These are phyloP conservation scores for Hamigera avellanea DNA, from an alignment of 495 filamentous ascomycete species.

Conservation along the genomic window DNA sequence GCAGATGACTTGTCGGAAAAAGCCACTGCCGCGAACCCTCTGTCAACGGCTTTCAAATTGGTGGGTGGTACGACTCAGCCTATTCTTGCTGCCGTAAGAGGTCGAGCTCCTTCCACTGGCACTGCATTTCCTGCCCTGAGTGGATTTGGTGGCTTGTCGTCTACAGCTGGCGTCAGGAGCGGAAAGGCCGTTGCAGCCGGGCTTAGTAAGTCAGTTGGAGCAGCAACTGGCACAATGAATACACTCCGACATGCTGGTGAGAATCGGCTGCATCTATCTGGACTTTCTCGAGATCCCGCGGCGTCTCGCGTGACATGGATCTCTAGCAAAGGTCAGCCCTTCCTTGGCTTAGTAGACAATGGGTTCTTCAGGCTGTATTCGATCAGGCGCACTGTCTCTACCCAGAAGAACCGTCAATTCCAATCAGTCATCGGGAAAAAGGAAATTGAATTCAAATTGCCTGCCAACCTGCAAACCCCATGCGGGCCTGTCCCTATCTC, in stretches of 20 bases:
- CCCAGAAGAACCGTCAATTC: constrained; percentile 33
- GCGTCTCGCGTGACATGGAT: constrained; percentile 32
- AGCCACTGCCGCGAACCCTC: constrained; percentile 42
- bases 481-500: constrained; percentile 27
- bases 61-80: constrained; percentile 47
- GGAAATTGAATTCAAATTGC: constrained; percentile 55
- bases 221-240: constrained; percentile 64
- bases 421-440: constrained; percentile 43
- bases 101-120: constrained; percentile 37
- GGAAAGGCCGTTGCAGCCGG: constrained; percentile 73
- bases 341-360: constrained; percentile 26
- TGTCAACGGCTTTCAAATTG: constrained; percentile 53
- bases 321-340: constrained; percentile 20
- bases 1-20: constrained; percentile 35
- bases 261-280: constrained; percentile 67
- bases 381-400: constrained; percentile 35
- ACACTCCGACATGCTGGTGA: constrained; percentile 75
- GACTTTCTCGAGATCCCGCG: constrained; percentile 32
- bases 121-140: constrained; percentile 32
- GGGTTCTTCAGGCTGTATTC: constrained; percentile 53
- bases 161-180: constrained; percentile 57
- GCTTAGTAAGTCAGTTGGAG: constrained; percentile 72
- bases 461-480: constrained; percentile 23
- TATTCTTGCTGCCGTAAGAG: constrained; percentile 43
- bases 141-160: constrained; percentile 41